These are phyloP conservation scores for Crucibulum laeve DNA, from an alignment of 768 basidiomycete genomes.

Conservation along the genomic window DNA sequence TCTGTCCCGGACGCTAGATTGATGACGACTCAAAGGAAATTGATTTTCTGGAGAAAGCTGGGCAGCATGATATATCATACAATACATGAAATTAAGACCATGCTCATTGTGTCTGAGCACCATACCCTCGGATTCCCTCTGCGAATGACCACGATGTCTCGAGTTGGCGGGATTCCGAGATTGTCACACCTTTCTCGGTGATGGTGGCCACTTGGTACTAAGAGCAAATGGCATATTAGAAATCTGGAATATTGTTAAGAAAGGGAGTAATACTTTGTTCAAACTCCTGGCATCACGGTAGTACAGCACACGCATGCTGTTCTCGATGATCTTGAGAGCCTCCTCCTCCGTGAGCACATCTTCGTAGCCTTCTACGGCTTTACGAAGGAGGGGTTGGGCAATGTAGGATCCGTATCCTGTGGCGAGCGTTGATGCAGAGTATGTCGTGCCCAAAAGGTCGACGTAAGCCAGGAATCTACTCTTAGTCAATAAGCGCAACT, in stretches of 20 bases:
- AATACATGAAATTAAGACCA: not conserved
- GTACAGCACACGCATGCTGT: conserved; percentile 89
- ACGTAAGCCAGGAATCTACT: conserved; percentile 89
- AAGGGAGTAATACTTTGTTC: conserved; percentile 69
- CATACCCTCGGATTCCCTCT: conserved; percentile 88
- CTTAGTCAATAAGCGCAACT: not conserved
- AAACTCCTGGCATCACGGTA: conserved; percentile 95
- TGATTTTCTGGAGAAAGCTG: too few species aligned
- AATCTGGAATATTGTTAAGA: not conserved
- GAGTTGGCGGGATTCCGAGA: conserved; percentile 73
- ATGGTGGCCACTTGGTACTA: conserved; percentile 96
- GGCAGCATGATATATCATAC: too few species aligned
- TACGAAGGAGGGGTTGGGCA: conserved; percentile 88
- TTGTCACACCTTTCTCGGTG: conserved; percentile 67
- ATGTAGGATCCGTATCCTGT: conserved; percentile 94
- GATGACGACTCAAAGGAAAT: too few species aligned
- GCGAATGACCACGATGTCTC: conserved; percentile 91
- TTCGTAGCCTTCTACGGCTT: conserved; percentile 83
- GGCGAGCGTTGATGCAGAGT: conserved; percentile 87
- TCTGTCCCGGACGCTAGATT: too few species aligned
- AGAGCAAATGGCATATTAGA: not conserved
- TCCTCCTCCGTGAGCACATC: conserved; percentile 73
- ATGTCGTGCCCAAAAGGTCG: conserved; percentile 95
- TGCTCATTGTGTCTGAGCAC: conserved; percentile 79
- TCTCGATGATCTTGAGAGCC: conserved; percentile 73